Percentiles rank a stretch among this genome's conserved stretches.
phyloP scores from a whole-genome alignment of 2,329 filamentous ascomycete genomes.

The Pseudogymnoascus sp. region DNA sequence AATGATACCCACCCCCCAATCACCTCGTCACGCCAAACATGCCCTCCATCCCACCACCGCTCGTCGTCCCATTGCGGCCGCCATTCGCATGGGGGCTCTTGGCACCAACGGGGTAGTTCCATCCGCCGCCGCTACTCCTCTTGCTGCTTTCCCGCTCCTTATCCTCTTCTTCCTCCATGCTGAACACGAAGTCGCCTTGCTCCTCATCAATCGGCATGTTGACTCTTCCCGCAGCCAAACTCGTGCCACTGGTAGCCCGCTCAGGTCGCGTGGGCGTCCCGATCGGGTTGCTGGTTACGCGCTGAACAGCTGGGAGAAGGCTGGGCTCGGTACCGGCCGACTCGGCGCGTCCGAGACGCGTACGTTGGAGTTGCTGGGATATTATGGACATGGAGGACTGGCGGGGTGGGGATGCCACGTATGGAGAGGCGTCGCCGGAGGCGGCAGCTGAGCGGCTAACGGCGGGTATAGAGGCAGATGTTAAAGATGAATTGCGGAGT shows the following conservation, averaged over 20 bases:
- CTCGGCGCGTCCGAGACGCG: conserved; percentile 40
- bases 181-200: conserved; percentile 55
- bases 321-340: conserved; percentile 37
- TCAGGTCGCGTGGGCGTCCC: conserved; percentile 38
- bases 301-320: conserved; percentile 39
- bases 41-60: conserved; percentile 9
- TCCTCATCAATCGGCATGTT: conserved; percentile 60
- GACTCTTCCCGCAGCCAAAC: conserved; percentile 42
- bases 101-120: conserved; percentile 21
- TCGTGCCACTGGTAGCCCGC: conserved; percentile 48
- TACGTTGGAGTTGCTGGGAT: conserved; percentile 55
- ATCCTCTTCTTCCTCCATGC: conserved; percentile 56
- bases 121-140: conserved; percentile 27
- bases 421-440: conserved; percentile 26
- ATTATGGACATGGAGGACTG: conserved; percentile 46
- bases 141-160: conserved; percentile 42
- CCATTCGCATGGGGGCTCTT: conserved; percentile 18
- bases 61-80: conserved; percentile 6
- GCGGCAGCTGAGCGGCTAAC: conserved; percentile 23
- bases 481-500: conserved; percentile 54
- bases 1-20: not conserved
- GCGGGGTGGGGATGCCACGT: conserved; percentile 27
- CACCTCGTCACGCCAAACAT: conserved; percentile 12
- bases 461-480: conserved; percentile 34
- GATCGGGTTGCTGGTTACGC: conserved; percentile 34